phyloP scores from a whole-genome alignment of 2,329 filamentous ascomycete genomes.

The Colletotrichum destructivum region DNA sequence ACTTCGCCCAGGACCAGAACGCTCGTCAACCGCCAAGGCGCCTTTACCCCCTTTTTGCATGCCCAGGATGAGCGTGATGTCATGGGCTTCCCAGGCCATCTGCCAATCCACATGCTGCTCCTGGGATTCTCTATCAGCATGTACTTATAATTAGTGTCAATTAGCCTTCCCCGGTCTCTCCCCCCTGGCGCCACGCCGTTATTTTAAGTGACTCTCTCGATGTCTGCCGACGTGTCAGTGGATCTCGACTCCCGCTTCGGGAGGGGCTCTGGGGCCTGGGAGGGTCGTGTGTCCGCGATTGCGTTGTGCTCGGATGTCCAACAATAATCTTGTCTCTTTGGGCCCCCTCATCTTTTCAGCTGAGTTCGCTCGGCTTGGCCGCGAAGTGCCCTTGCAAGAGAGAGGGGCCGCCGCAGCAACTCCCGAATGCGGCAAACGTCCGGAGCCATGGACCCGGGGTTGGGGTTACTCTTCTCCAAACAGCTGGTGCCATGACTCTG shows the following conservation, averaged over 20 bases:
- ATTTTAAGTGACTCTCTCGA: slow-evolving; percentile 6
- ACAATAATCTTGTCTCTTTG: not conserved
- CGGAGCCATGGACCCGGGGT: not conserved
- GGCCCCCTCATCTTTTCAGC: not conserved
- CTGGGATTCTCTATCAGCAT: not conserved
- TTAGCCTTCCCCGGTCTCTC: not conserved
- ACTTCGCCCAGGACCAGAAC: not conserved
- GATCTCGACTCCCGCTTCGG: not conserved
- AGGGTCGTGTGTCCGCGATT: not conserved
- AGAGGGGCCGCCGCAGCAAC: not conserved
- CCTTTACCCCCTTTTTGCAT: not conserved
- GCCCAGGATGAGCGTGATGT: slow-evolving; percentile 18
- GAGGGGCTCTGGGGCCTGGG: no score
- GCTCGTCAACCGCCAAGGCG: not conserved
- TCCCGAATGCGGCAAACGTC: not conserved
- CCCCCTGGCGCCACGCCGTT: slow-evolving; percentile 5
- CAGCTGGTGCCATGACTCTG: not conserved
- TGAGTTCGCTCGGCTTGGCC: slow-evolving; percentile 1
- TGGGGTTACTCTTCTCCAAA: not conserved
- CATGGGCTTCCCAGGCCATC: slow-evolving; percentile 29
- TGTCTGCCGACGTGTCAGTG: slow-evolving; percentile 20
- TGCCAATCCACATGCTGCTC: slow-evolving; percentile 1
- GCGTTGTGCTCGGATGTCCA: not conserved
- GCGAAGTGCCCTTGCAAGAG: not conserved
- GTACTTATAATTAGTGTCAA: no score